Base-by-base conservation (phyloP, 805 yeast genomes). In the Lachancea nothofagi region DNA sequence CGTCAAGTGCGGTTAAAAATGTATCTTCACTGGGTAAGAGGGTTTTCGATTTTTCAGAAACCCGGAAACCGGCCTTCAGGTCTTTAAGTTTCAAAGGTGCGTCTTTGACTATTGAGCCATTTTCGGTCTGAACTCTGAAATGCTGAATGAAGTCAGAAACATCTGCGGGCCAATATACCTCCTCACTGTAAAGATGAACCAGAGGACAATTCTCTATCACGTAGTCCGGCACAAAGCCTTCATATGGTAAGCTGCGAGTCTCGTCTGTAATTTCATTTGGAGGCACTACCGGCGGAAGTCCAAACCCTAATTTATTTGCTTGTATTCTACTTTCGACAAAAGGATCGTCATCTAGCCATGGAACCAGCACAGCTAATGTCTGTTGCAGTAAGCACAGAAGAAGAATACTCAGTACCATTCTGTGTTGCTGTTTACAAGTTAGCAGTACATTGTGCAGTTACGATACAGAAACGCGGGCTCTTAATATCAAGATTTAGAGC, bases 101-200 rank as follows among this genome's bases (percentile, higher is more conserved):
- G 7, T 51, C 29, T 34, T 47, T 37, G 2, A 69, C 48, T 2
- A 56, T 51, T 0, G 78, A 59, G 2, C 81, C 83, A 50, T 76
- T 70, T 7, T 50, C 56, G 48, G 70, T 73, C 15, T 71, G 71
- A 15, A 82, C 70, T 47, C 72, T 74, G 62, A 86, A 83, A 55
- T 85, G 75, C 5, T 65, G 63, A 5, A 85, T 88, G 57, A 63
- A 90, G 15, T 82, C 75, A 21, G 68, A 72, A 28, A 88, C 71
- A 53, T 87, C 94, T 51, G 86, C 86, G 0, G 98, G 96, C 49
- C 83, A 66, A 55, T 89, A 90, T 39, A 69, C 62, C 53, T 90
- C 98, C 55, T 90, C 98, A 1, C 94, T 79, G 64, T 90, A 89
- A 8, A 90, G 67, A 55, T 86, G 85, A 2, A 90, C 89, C 38